Percentiles rank a stretch among this genome's conserved stretches.
phyloP scores from a whole-genome alignment of 139 green algal genomes.

The Ettlia oleoabundans region DNA sequence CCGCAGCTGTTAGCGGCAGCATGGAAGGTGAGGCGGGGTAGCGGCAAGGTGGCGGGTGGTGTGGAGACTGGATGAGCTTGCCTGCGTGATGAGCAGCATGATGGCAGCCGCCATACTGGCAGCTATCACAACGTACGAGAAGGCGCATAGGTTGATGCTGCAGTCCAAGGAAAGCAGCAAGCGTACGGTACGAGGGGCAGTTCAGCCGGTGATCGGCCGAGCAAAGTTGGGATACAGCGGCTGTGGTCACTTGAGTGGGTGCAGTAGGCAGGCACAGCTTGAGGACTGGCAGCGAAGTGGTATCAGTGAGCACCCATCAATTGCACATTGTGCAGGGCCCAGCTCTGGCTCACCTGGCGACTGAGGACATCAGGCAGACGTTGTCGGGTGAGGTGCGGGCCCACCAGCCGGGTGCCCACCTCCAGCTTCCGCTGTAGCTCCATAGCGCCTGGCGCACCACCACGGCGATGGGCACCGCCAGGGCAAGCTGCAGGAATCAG shows the following conservation, averaged over 20 bases:
- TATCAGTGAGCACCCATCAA: background rate
- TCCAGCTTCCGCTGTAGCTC: background rate
- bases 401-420: constrained; percentile 8
- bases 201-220: background rate
- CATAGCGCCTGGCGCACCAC: constrained; percentile 12
- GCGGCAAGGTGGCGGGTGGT: background rate
- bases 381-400: constrained; percentile 1
- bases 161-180: background rate
- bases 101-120: constrained; percentile 4
- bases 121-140: constrained; percentile 8
- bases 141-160: constrained; percentile 32
- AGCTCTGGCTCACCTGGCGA: background rate
- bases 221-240: background rate
- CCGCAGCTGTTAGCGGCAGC: no score
- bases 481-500: background rate
- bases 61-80: background rate
- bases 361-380: constrained; percentile 23
- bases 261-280: background rate
- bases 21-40: background rate
- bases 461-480: constrained; percentile 7
- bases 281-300: background rate
- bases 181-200: no score
- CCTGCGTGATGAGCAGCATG: constrained; percentile 5
- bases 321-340: background rate
- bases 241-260: no score